These are phyloP conservation scores for Epichloe bromicola DNA, from an alignment of 2,329 filamentous ascomycete species.

Conservation along the genomic window DNA sequence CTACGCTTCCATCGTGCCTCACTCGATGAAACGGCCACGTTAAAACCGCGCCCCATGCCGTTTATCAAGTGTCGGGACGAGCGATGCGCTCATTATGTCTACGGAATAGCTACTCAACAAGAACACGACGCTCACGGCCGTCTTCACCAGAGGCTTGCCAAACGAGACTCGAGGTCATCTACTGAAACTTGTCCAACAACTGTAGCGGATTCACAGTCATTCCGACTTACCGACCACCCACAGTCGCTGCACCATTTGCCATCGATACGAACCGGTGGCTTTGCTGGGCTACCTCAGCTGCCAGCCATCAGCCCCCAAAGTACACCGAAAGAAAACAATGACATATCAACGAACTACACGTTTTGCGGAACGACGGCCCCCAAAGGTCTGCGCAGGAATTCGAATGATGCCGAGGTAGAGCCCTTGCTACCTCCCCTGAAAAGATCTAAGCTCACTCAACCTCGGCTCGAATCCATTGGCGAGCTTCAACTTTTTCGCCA, in stretches of 20 bases:
- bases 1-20: slow-evolving; percentile 17
- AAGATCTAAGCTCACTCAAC: slow-evolving; percentile 37
- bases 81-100: slow-evolving; percentile 43
- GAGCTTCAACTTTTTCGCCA: slow-evolving; percentile 39
- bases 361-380: not conserved
- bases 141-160: slow-evolving; percentile 27
- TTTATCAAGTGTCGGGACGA: slow-evolving; percentile 43
- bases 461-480: slow-evolving; percentile 42
- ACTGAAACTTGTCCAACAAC: slow-evolving; percentile 13
- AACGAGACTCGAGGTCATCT: slow-evolving; percentile 33
- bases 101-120: slow-evolving; percentile 37
- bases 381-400: slow-evolving; percentile 19
- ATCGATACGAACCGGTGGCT: slow-evolving; percentile 1
- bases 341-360: slow-evolving; percentile 3
- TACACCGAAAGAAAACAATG: slow-evolving; percentile 5
- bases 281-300: slow-evolving; percentile 2
- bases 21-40: slow-evolving; percentile 1
- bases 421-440: slow-evolving; percentile 42
- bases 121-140: slow-evolving; percentile 39
- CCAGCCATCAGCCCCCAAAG: slow-evolving; percentile 8
- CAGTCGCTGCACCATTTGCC: slow-evolving; percentile 1
- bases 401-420: slow-evolving; percentile 35
- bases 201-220: not conserved
- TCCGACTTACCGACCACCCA: not conserved
- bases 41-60: slow-evolving; percentile 7